These are phyloP conservation scores for Fusarium nurragi DNA, from an alignment of 2,329 filamentous ascomycete species.

Conservation along the genomic window DNA sequence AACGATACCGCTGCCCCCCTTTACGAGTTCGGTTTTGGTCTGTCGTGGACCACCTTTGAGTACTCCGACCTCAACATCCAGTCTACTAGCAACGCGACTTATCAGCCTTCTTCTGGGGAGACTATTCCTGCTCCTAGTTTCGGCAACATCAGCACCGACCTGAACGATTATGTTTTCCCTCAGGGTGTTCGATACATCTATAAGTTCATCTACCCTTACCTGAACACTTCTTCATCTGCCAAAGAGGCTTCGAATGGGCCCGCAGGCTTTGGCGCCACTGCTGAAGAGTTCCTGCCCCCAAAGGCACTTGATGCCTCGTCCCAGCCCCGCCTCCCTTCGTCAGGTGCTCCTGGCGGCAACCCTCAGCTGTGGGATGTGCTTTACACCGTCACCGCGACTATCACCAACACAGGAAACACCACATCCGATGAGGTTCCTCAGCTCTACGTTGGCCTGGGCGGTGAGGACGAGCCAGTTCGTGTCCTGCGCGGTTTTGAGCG, in stretches of 20 bases:
- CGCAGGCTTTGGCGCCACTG: conserved; percentile 66
- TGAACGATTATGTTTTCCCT: conserved; percentile 75
- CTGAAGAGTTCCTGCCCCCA: conserved; percentile 68
- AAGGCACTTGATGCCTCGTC: conserved; percentile 64
- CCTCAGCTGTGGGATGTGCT: conserved; percentile 72
- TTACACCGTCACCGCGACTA: conserved; percentile 72
- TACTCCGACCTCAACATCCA: conserved; percentile 74
- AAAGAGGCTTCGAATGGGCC: conserved; percentile 63
- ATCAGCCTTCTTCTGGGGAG: conserved; percentile 68
- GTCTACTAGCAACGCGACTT: conserved; percentile 58
- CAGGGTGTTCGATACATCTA: conserved; percentile 60
- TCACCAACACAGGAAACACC: conserved; percentile 75
- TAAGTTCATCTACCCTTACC: conserved; percentile 75
- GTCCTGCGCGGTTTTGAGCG: conserved; percentile 85
- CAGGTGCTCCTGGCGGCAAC: conserved; percentile 70
- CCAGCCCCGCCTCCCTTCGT: conserved; percentile 63
- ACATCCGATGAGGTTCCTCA: conserved; percentile 78
- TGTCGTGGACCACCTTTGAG: conserved; percentile 82
- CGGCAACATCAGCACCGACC: conserved; percentile 69
- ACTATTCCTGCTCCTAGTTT: conserved; percentile 71
- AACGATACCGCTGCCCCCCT: conserved; percentile 63
- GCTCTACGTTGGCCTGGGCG: conserved; percentile 83
- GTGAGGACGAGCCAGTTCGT: conserved; percentile 72
- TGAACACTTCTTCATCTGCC: conserved; percentile 70
- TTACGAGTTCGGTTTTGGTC: conserved; percentile 83